Evolutionary conservation across 2,329 filamentous ascomycete species (phyloP), one percentile per base, ranked within the genome.

Genomic region (Teratosphaeria gauchensis): DNA sequence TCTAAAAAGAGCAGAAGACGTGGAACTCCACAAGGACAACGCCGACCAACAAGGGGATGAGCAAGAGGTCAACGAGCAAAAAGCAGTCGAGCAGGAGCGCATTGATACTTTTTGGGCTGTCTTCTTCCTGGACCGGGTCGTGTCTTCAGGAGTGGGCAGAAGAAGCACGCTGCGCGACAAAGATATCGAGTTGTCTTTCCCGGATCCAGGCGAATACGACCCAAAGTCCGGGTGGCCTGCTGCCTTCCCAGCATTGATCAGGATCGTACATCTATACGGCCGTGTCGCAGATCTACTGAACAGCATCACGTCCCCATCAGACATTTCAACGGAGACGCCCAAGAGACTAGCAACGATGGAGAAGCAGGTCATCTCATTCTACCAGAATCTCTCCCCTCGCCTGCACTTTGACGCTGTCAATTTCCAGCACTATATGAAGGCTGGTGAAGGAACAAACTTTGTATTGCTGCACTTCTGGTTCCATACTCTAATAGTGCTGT

Each of bases 51-150:
- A 16, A 16, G 4, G 11, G 32, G 38, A 38, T 3, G 42, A 51
- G 24, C 24, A 56, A 42, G 62, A 63, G 14, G 58, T 62, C 42
- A 62, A 64, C 31, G 69, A 71, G 60, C 82, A 82, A 60, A 82
- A 82, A 63, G 86, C 83, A 66, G 82, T 89, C 3, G 90, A 95
- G 66, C 84, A 90, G 62, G 90, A 95, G 69, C 83, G 89, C 16
- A 85, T 90, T 51, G 89, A 95, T 66, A 92, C 90, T 0, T 91
- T 95, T 64, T 96, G 90, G 90, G 86, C 89, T 3, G 87, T 95
- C 11, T 95, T 95, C 71, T 87, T 95, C 63, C 81, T 95, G 1
- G 90, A 96, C 67, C 82, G 90, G 21, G 87, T 92, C 61, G 92
- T 95, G 30, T 95, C 90, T 0, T 92, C 89, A 0, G 90, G 90